Evolutionary conservation across 2,329 filamentous ascomycete genomes (phyloP).

Genomic region (Ascochyta pisi): DNA sequence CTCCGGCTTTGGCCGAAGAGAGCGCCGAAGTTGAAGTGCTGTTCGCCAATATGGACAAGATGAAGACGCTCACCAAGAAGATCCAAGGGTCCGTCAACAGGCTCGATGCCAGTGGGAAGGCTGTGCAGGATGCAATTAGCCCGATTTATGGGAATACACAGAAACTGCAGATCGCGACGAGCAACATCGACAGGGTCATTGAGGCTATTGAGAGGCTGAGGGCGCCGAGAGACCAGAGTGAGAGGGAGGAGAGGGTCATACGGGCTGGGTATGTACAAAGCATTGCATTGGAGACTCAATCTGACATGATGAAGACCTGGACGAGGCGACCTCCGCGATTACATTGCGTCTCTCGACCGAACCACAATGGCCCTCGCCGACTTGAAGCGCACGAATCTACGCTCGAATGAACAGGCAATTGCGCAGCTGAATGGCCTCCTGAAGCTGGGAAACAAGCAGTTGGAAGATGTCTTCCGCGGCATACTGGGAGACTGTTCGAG

Average conservation of each 20-base stretch:
- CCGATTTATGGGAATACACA: constrained; percentile 93
- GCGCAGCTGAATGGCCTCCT: constrained; percentile 79
- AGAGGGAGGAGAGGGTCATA: constrained; percentile 89
- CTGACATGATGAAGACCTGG: constrained; percentile 21
- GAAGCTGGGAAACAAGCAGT: constrained; percentile 77
- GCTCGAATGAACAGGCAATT: constrained; percentile 89
- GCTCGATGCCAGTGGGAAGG: constrained; percentile 86
- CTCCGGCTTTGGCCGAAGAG: constrained; percentile 66
- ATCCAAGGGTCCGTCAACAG: constrained; percentile 87
- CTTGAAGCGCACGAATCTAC: constrained; percentile 87
- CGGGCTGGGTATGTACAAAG: constrained; percentile 67
- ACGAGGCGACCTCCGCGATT: constrained; percentile 80
- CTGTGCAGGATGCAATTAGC: constrained; percentile 88
- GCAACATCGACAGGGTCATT: constrained; percentile 86
- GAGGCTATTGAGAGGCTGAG: constrained; percentile 86
- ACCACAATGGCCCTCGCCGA: constrained; percentile 83
- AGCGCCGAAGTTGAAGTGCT: constrained; percentile 72
- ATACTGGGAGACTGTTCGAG: constrained; percentile 79
- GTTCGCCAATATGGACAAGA: constrained; percentile 82
- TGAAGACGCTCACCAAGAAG: constrained; percentile 90
- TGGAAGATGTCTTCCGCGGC: constrained; percentile 84
- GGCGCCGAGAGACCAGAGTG: constrained; percentile 91
- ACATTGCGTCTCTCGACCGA: constrained; percentile 87
- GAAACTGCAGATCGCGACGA: constrained; percentile 83
- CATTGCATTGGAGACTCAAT: neutral